These are phyloP conservation scores for Colletotrichum plurivorum DNA, from an alignment of 2,329 filamentous ascomycete genomes.

Conservation along the genomic window DNA sequence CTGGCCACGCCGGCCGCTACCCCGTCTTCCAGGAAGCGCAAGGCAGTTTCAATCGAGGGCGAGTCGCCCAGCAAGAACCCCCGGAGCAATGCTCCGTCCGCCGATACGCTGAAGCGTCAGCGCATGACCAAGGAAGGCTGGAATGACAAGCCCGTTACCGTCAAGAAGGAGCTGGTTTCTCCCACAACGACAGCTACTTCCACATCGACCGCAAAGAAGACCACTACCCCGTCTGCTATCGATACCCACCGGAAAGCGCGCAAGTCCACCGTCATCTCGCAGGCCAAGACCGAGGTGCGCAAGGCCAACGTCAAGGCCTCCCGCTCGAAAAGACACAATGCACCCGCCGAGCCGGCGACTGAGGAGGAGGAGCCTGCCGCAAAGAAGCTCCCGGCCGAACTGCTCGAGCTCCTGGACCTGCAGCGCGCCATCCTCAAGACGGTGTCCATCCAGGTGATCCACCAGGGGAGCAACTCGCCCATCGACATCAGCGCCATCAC, in stretches of 20 bases:
- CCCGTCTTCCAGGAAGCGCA: slow-evolving; percentile 38
- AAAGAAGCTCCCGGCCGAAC: slow-evolving; percentile 62
- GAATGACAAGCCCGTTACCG: slow-evolving; percentile 38
- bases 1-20: slow-evolving; percentile 7
- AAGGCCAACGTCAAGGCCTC: slow-evolving; percentile 39
- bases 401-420: slow-evolving; percentile 73
- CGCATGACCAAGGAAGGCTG: slow-evolving; percentile 27
- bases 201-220: slow-evolving; percentile 25
- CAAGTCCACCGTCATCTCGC: slow-evolving; percentile 47
- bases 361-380: slow-evolving; percentile 50
- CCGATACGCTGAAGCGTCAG: slow-evolving; percentile 35
- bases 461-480: slow-evolving; percentile 74
- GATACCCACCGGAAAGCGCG: slow-evolving; percentile 45
- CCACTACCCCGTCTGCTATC: neutral
- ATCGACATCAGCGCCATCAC: slow-evolving; percentile 74
- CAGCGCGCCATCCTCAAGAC: slow-evolving; percentile 78
- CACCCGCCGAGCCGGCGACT: slow-evolving; percentile 29
- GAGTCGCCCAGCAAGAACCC: slow-evolving; percentile 4
- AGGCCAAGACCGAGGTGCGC: slow-evolving; percentile 47
- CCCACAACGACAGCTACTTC: neutral
- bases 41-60: slow-evolving; percentile 31
- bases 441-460: slow-evolving; percentile 77
- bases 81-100: slow-evolving; percentile 4
- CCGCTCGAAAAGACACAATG: slow-evolving; percentile 36
- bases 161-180: slow-evolving; percentile 32